phyloP scores from a whole-genome alignment of 2,329 filamentous ascomycete species.

The Trichoderma lentiforme region DNA sequence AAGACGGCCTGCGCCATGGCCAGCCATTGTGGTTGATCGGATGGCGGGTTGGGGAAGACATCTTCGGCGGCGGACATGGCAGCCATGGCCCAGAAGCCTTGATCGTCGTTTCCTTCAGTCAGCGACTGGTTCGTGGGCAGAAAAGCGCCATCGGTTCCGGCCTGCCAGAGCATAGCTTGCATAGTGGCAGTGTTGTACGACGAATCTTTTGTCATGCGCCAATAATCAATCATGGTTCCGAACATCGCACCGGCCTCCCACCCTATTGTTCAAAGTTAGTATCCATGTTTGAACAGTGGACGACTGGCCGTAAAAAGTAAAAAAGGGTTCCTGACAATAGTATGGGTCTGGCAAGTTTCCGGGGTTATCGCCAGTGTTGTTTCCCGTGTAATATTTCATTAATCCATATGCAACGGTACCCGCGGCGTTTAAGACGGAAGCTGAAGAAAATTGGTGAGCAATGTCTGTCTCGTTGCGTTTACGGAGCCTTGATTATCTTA shows the following conservation, averaged over 20 bases:
- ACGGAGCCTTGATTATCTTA: background rate
- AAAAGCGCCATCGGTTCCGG: slow-evolving; percentile 56
- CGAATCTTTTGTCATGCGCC: slow-evolving; percentile 64
- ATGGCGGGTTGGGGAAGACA: slow-evolving; percentile 65
- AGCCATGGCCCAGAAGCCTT: slow-evolving; percentile 82
- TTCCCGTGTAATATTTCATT: slow-evolving; percentile 52
- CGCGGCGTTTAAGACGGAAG: slow-evolving; percentile 49
- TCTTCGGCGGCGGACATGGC: slow-evolving; percentile 76
- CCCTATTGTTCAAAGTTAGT: slow-evolving; percentile 37
- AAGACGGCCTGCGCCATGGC: slow-evolving; percentile 75
- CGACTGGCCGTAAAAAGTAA: slow-evolving; percentile 27
- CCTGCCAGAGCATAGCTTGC: slow-evolving; percentile 60
- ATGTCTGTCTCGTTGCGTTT: background rate
- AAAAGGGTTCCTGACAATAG: slow-evolving; percentile 50
- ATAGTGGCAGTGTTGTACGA: slow-evolving; percentile 60
- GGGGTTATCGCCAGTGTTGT: slow-evolving; percentile 56
- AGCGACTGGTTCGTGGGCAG: slow-evolving; percentile 65
- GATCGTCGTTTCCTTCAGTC: slow-evolving; percentile 68
- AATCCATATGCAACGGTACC: slow-evolving; percentile 46
- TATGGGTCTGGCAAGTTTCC: slow-evolving; percentile 59
- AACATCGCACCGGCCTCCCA: slow-evolving; percentile 75
- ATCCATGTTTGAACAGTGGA: slow-evolving; percentile 21
- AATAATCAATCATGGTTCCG: slow-evolving; percentile 68
- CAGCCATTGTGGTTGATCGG: slow-evolving; percentile 67
- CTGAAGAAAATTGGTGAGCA: slow-evolving; percentile 30